Conservation (phyloP, 2,329 filamentous ascomycete species). For the Endocalyx cinctus region DNA sequence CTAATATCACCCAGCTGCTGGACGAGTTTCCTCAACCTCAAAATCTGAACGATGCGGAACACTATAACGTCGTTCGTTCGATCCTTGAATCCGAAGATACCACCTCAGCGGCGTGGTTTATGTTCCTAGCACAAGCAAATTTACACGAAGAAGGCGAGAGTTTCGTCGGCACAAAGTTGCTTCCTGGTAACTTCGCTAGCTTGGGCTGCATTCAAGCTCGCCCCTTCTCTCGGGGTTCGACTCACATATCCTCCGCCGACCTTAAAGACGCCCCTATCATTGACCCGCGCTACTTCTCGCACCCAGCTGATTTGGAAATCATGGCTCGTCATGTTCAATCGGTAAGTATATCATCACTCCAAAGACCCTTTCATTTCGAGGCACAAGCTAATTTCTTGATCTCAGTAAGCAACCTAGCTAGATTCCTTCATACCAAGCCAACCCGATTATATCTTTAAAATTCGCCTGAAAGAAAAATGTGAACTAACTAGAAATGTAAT, state of each 20-base stretch:
- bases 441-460: no score
- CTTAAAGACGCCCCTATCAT: slow-evolving; percentile 41
- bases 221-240: slow-evolving; percentile 47
- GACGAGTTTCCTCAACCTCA: slow-evolving; percentile 5
- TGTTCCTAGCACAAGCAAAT: slow-evolving; percentile 19
- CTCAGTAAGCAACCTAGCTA: neutral
- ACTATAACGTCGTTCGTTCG: slow-evolving; percentile 10
- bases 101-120: slow-evolving; percentile 16
- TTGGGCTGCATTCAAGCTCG: slow-evolving; percentile 27
- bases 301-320: slow-evolving; percentile 46
- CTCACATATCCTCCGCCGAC: slow-evolving; percentile 44
- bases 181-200: slow-evolving; percentile 14
- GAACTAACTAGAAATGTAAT: no score
- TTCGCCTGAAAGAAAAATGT: no score
- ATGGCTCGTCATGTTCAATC: slow-evolving; percentile 29
- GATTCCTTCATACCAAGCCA: no score
- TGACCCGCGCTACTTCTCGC: slow-evolving; percentile 46
- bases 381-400: neutral
- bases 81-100: slow-evolving; percentile 12
- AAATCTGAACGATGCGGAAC: slow-evolving; percentile 4
- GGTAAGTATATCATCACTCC: neutral
- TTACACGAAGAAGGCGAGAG: slow-evolving; percentile 19
- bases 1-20: slow-evolving; percentile 8
- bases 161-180: slow-evolving; percentile 12
- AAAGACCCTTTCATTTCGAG: neutral